Percentiles rank a stretch among this genome's conserved stretches.
These are phyloP conservation scores for Dioscorea zingiberensis DNA, from an alignment of 106 monocot genomes.

Conservation along the genomic window DNA sequence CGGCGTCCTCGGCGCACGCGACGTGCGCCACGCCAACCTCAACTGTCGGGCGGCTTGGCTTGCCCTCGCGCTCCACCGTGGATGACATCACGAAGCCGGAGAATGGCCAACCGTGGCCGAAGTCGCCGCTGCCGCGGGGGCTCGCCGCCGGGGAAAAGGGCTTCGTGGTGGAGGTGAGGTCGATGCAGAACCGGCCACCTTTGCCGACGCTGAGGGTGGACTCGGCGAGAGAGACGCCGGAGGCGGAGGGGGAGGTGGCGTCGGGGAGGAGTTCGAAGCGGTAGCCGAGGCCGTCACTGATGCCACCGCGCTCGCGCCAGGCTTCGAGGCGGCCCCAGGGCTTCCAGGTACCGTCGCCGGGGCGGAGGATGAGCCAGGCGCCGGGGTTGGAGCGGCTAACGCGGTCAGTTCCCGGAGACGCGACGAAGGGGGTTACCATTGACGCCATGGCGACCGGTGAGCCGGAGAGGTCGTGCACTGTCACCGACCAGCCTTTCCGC, in stretches of 20 bases:
- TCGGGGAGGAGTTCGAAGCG: slow-evolving; percentile 69
- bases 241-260: slow-evolving; percentile 21
- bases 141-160: slow-evolving; percentile 56
- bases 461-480: slow-evolving; percentile 88
- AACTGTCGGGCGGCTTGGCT: slow-evolving; percentile 50
- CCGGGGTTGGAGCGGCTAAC: slow-evolving; percentile 88
- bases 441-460: slow-evolving; percentile 86
- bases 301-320: slow-evolving; percentile 86
- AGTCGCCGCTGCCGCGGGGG: slow-evolving; percentile 75
- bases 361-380: slow-evolving; percentile 84
- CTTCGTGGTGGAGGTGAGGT: slow-evolving; percentile 30
- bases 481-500: slow-evolving; percentile 82
- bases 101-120: slow-evolving; percentile 54
- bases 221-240: slow-evolving; percentile 46
- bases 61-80: slow-evolving; percentile 69
- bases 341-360: slow-evolving; percentile 78
- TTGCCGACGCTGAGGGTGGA: slow-evolving; percentile 39
- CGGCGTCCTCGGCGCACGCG: slow-evolving; percentile 86
- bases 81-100: slow-evolving; percentile 89
- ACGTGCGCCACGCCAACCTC: slow-evolving; percentile 91
- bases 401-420: slow-evolving; percentile 75
- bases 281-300: slow-evolving; percentile 57
- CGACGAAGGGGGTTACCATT: slow-evolving; percentile 89
- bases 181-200: slow-evolving; percentile 75
- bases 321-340: slow-evolving; percentile 91